Conservation (phyloP, 305 asterid species). For the Ajuga reptans region DNA sequence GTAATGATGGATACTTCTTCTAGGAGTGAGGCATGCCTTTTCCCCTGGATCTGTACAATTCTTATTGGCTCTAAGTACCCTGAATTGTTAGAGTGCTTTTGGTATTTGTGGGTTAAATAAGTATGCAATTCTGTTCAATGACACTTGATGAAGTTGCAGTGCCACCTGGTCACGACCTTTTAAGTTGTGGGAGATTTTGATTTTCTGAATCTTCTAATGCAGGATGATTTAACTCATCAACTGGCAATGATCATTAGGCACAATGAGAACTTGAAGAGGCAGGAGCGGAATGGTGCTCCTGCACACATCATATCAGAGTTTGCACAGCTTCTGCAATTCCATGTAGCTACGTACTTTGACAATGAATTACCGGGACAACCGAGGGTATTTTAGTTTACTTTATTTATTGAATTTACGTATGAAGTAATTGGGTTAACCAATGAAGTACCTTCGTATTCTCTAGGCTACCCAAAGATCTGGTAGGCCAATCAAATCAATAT, state of each 20-base stretch:
- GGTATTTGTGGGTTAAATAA: constrained; percentile 12
- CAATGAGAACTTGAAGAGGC: constrained; percentile 90
- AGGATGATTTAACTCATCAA: constrained; percentile 99
- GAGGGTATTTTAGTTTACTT: constrained; percentile 45
- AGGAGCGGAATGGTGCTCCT: constrained; percentile 96
- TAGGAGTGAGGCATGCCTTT: constrained; percentile 78
- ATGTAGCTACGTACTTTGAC: constrained; percentile 93
- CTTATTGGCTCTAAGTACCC: constrained; percentile 5
- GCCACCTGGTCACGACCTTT: not conserved
- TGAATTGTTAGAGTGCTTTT: constrained; percentile 9
- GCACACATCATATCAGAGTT: constrained; percentile 96
- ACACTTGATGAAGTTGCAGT: constrained; percentile 7
- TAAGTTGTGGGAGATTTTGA: constrained; percentile 24
- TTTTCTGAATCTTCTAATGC: constrained; percentile 28
- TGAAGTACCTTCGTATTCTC: constrained; percentile 2
- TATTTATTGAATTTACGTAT: not conserved
- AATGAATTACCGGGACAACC: constrained; percentile 99
- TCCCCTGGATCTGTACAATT: constrained; percentile 7
- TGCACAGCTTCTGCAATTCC: constrained; percentile 93
- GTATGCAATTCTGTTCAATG: not conserved
- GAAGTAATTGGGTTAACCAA: constrained; percentile 22
- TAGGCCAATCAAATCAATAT: constrained; percentile 89
- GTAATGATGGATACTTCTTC: constrained; percentile 99
- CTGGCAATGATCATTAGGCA: constrained; percentile 94
- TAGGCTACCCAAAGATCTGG: constrained; percentile 98